phyloP scores from a whole-genome alignment of 2,329 filamentous ascomycete species.

The Pseudogymnoascus sp. region DNA sequence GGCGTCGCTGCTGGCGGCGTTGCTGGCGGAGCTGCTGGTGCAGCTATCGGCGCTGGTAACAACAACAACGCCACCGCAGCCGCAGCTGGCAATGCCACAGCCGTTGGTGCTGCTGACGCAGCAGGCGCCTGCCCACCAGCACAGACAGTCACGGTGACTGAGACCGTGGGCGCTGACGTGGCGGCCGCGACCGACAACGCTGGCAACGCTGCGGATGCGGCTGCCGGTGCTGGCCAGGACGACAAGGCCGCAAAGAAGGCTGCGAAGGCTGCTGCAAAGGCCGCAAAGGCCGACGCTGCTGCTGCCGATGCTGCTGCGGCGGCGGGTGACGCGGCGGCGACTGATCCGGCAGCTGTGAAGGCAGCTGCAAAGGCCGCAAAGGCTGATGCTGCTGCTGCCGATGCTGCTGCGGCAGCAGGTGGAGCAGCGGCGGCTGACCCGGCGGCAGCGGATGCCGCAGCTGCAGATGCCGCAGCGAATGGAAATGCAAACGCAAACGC shows the following conservation, averaged over 20 bases:
- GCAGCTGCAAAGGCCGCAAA: not conserved
- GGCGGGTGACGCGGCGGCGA: not conserved
- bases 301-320: not conserved
- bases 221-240: not conserved
- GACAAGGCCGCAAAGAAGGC: not conserved
- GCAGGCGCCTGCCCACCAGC: constrained; percentile 9
- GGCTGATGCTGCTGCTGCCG: not conserved
- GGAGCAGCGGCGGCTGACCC: not conserved
- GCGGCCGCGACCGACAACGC: not conserved
- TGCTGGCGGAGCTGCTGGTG: not conserved
- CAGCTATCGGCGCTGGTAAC: not conserved
- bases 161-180: not conserved
- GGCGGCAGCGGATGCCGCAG: not conserved
- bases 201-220: not conserved
- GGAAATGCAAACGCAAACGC: constrained; percentile 10
- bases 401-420: not conserved
- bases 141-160: not conserved
- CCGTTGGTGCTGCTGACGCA: constrained; percentile 7
- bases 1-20: not conserved
- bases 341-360: not conserved
- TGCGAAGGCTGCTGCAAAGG: not conserved
- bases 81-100: not conserved
- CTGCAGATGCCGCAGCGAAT: constrained; percentile 20
- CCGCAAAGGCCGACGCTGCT: not conserved
- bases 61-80: not conserved